Evolutionary conservation across 768 basidiomycete species (phyloP).

Genomic region (Serendipita sp.): DNA sequence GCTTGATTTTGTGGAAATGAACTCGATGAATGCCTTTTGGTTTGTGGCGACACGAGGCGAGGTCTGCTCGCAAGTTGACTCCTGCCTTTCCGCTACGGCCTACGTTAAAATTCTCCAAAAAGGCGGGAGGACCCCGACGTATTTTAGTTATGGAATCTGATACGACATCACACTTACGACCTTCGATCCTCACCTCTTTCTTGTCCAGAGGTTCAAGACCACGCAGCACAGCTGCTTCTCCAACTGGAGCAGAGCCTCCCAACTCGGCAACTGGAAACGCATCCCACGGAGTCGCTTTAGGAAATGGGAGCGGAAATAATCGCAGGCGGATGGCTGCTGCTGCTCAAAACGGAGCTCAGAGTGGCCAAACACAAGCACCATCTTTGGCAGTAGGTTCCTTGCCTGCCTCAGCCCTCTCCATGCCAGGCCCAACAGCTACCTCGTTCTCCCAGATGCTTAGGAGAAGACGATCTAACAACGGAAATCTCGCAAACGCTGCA

Average conservation of each 20-base stretch:
- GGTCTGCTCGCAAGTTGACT: background rate
- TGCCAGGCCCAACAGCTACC: background rate
- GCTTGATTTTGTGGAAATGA: background rate
- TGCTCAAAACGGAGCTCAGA: too few relatives aligned
- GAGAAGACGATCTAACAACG: constrained; percentile 31
- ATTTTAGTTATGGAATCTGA: background rate
- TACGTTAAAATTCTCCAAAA: background rate
- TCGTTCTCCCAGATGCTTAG: constrained; percentile 44
- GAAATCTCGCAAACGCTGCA: background rate
- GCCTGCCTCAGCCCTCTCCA: background rate
- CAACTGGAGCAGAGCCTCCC: background rate
- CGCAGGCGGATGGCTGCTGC: background rate
- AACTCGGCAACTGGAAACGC: background rate
- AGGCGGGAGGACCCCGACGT: background rate
- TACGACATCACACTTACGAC: background rate
- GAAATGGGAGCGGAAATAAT: background rate
- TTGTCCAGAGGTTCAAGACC: background rate
- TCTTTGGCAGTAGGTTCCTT: background rate
- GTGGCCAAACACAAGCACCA: background rate
- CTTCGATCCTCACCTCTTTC: background rate
- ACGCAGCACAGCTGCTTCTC: background rate
- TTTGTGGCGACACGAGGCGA: background rate
- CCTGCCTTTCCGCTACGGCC: background rate
- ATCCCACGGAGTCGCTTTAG: background rate
- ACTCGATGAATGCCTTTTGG: background rate